Percentiles rank a stretch among this genome's conserved stretches.
Conservation (phyloP, 2,329 filamentous ascomycete genomes). For the Ceratocystiopsis minuta region DNA sequence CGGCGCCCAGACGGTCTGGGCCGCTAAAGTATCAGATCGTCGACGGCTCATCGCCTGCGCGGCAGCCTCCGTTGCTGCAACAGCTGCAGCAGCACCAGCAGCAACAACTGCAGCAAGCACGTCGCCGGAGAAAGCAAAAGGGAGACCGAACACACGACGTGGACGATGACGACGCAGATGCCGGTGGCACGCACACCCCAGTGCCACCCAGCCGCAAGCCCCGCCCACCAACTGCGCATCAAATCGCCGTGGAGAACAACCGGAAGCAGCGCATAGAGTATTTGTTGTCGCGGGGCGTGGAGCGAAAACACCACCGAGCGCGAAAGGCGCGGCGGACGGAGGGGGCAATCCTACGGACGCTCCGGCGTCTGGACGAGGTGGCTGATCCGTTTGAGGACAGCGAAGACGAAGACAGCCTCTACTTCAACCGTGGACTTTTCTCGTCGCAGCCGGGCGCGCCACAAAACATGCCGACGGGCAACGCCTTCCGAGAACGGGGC, state of each 20-base stretch:
- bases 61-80: slow-evolving; percentile 15
- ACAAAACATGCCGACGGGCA: slow-evolving; percentile 10
- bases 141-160: background rate
- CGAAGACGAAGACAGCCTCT: slow-evolving; percentile 34
- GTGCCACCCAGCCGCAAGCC: slow-evolving; percentile 36
- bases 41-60: slow-evolving; percentile 42
- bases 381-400: slow-evolving; percentile 41
- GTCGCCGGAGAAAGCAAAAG: background rate
- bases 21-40: slow-evolving; percentile 41
- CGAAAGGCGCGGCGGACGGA: slow-evolving; percentile 44
- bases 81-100: slow-evolving; percentile 14
- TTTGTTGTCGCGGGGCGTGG: slow-evolving; percentile 58
- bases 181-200: too few species aligned
- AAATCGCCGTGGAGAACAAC: slow-evolving; percentile 64
- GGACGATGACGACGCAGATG: slow-evolving; percentile 4
- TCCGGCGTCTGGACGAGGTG: slow-evolving; percentile 41
- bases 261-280: slow-evolving; percentile 65
- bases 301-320: slow-evolving; percentile 44
- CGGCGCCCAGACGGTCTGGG: slow-evolving; percentile 25
- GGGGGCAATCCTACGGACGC: slow-evolving; percentile 48
- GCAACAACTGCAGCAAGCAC: slow-evolving; percentile 2
- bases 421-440: slow-evolving; percentile 12
- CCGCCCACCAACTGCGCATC: slow-evolving; percentile 62
- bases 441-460: slow-evolving; percentile 7
- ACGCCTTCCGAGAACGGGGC: slow-evolving; percentile 35